Conservation (phyloP, 768 basidiomycete species). For the Dacryopinax primogenitus region DNA sequence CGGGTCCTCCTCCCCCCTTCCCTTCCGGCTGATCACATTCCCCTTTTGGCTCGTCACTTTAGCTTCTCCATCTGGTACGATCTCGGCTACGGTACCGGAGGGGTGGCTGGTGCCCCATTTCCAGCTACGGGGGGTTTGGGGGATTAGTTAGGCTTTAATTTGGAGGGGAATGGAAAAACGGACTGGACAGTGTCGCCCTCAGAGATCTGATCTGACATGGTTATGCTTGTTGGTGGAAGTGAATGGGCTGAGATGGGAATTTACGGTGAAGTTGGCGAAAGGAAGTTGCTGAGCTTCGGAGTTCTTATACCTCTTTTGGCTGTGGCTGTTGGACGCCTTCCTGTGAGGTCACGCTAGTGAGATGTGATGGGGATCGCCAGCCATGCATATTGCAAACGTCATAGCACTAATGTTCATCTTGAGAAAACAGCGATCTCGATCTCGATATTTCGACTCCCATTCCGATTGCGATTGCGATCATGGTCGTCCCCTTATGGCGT, state of each 20-base stretch:
- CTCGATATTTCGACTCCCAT: no score
- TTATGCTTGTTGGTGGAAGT: background rate
- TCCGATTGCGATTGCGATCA: no score
- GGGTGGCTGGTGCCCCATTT: constrained; percentile 28
- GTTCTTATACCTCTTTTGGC: no score
- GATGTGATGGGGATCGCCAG: no score
- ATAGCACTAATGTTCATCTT: no score
- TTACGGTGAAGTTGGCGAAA: background rate
- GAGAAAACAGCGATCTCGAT: no score
- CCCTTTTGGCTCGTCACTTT: constrained; percentile 38
- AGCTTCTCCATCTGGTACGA: constrained; percentile 34
- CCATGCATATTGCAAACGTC: no score
- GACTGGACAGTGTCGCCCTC: constrained; percentile 30
- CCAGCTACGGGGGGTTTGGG: constrained; percentile 24
- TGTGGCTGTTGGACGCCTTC: no score
- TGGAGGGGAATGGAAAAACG: constrained; percentile 13
- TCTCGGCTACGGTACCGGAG: constrained; percentile 30
- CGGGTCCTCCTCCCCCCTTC: constrained; percentile 34
- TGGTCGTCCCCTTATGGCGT: no score
- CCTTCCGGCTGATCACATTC: constrained; percentile 35
- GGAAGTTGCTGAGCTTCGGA: no score
- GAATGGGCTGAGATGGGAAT: background rate
- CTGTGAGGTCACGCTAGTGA: no score
- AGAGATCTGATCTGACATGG: constrained; percentile 25
- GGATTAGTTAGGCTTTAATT: background rate